Percentiles rank a stretch among this genome's conserved stretches.
These are phyloP conservation scores for Gossypium lobatum DNA, from an alignment of 441 rosid genomes.

Conservation along the genomic window DNA sequence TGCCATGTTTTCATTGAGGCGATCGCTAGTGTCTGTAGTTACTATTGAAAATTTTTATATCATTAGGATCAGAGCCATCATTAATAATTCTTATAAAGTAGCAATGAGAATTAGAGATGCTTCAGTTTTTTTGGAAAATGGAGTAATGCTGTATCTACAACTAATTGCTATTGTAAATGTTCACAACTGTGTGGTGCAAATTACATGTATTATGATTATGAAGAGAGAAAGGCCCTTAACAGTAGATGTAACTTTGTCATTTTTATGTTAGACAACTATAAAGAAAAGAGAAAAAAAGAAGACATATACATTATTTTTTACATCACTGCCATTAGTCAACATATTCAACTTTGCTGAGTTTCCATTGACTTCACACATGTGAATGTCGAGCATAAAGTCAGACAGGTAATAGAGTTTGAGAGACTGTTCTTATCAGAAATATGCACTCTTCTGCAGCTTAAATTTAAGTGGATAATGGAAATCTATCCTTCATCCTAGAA, in stretches of 20 bases:
- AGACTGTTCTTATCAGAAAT: neutral
- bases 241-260: neutral
- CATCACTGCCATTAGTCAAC: neutral
- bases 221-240: neutral
- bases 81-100: neutral
- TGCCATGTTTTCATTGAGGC: conserved; percentile 3
- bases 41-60: neutral
- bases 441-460: neutral
- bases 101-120: neutral
- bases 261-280: neutral
- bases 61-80: neutral
- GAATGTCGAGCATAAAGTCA: neutral
- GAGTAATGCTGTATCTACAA: conserved; percentile 4
- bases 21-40: neutral
- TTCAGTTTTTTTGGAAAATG: neutral
- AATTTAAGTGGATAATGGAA: neutral
- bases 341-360: neutral
- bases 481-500: neutral
- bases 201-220: neutral
- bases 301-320: neutral
- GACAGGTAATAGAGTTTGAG: neutral
- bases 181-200: neutral
- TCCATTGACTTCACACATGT: neutral
- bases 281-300: neutral
- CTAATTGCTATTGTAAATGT: neutral